Percentiles rank a stretch among this genome's conserved stretches.
phyloP scores from a whole-genome alignment of 169 alveolate species.

The Perkinsus chesapeaki region DNA sequence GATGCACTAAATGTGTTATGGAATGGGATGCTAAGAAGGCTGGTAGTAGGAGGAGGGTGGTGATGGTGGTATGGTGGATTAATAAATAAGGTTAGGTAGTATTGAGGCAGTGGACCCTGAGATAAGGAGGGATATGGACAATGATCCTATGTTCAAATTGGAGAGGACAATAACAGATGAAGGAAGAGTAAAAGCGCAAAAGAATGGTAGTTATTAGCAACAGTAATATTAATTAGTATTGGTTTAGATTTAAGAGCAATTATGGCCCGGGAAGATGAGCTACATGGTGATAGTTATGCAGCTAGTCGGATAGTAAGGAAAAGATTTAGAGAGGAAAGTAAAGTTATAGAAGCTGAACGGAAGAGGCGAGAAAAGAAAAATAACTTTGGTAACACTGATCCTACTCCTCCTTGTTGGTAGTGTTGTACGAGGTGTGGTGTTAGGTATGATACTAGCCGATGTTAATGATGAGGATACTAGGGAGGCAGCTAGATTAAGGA shows the following conservation, averaged over 20 bases:
- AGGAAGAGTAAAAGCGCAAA: not conserved
- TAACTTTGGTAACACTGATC: not conserved
- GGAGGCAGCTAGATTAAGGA: not conserved
- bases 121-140: not conserved
- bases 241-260: not conserved
- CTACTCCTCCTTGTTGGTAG: not conserved
- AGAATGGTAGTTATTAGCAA: not conserved
- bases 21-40: not conserved
- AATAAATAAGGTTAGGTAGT: not conserved
- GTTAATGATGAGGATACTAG: not conserved
- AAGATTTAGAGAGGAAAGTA: not conserved
- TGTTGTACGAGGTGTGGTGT: not conserved
- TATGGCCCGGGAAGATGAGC: not conserved
- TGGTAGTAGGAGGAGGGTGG: not conserved
- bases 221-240: not conserved
- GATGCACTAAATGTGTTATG: not conserved
- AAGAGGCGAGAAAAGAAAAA: not conserved
- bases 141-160: constrained; percentile 10
- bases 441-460: not conserved
- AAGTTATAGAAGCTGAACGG: not conserved
- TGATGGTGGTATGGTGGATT: not conserved
- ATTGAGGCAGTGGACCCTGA: constrained; percentile 3
- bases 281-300: not conserved
- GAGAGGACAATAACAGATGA: not conserved
- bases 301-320: not conserved